Conservation (phyloP, 176 grass and related monocot genomes). For the Oryza meyeriana region DNA sequence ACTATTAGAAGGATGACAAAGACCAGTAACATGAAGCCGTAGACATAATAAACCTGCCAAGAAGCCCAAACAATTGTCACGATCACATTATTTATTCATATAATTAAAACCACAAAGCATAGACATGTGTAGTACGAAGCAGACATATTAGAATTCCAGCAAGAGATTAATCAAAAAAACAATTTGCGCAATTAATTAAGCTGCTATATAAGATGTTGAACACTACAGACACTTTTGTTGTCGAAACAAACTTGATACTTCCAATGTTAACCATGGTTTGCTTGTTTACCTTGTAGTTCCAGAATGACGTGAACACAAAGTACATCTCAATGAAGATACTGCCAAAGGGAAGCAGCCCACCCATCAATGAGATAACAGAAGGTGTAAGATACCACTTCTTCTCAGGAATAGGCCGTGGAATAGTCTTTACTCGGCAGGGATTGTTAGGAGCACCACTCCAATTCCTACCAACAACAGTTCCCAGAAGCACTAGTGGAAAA, state of each 20-base stretch:
- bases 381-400: slow-evolving; percentile 99
- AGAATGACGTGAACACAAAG: slow-evolving; percentile 98
- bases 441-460: slow-evolving; percentile 99
- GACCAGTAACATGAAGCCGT: slow-evolving; percentile 85
- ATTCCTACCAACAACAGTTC: slow-evolving; percentile 87
- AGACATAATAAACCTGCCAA: slow-evolving; percentile 85
- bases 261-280: not conserved
- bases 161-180: not conserved
- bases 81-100: not conserved
- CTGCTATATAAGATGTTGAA: not conserved
- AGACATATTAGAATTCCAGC: not conserved
- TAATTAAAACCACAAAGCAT: slow-evolving; percentile 13
- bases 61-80: not conserved
- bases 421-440: slow-evolving; percentile 96
- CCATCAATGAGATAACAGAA: slow-evolving; percentile 86
- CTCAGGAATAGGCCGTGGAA: slow-evolving; percentile 89
- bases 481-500: slow-evolving; percentile 84
- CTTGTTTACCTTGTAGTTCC: slow-evolving; percentile 96
- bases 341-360: slow-evolving; percentile 92
- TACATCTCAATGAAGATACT: slow-evolving; percentile 99
- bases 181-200: not conserved
- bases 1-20: slow-evolving; percentile 84
- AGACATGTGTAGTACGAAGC: not conserved
- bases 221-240: not conserved
- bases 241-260: not conserved